Base-by-base conservation (phyloP, 306 rosid species). In the Psophocarpus tetragonolobus region DNA sequence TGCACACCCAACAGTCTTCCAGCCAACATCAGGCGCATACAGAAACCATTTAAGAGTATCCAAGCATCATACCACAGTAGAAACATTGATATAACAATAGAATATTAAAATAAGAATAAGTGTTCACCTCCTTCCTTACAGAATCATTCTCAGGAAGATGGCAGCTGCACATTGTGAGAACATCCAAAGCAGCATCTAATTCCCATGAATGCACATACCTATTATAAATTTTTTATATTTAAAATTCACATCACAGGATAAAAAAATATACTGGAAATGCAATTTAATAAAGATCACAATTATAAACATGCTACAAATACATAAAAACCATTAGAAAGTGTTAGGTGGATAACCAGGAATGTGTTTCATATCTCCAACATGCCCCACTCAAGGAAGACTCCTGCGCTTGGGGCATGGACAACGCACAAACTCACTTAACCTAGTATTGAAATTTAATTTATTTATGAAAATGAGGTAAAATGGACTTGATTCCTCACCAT, bases 111-210 rank as follows among this genome's bases (percentile, higher is more conserved):
- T 13, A 68, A 62, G 48, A 79, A 74, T 24, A 56, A 86, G 6
- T n/a, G 66, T 54, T 62, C 79, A 94, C 98, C 97, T 94, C 85
- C 50, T 91, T 85, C 79, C 88, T 89, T 48, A 84, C 75, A 27
- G 85, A 79, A 83, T 90, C 91, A 69, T 74, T 80, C 71, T 84
- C 89, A 68, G 92, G 87, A 30, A 94, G 90, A 89, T 94, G 98
- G 89, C 98, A 94, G 85, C 91, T 81, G 88, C 98, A 94, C 98
- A 94, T 92, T 50, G 97, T 94, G 65, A 94, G 96, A 82, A 90
- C 98, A 77, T 94, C 97, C 87, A 94, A 84, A 72, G 98, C 97
- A 84, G 97, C 95, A 83, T 88, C 90, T 77, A 94, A 87, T 63
- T 94, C 97, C 98, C 98, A 94, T 63, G 88, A 67, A 82, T 89